Evolutionary conservation across 129 eudicot genomes (phyloP), one percentile per base, ranked within the genome.

Genomic region (Flaveria bidentis): DNA sequence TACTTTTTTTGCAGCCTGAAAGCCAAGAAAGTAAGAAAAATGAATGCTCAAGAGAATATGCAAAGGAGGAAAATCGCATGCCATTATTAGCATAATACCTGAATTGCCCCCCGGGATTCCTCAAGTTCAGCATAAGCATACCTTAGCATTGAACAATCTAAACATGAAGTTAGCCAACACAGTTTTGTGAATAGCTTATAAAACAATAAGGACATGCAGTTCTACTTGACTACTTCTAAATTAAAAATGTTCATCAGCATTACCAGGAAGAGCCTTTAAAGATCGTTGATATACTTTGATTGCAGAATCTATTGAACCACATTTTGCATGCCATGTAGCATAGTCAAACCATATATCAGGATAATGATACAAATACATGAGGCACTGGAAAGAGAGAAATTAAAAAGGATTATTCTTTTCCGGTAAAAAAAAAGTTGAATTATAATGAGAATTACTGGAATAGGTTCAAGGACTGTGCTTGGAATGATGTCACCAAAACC

Each of bases 311-410:
- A 82, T 76, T 8, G 99, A 89, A 69, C 97, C 99, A 72, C 86
- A 76, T 85, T 87, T 95, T 76, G 92, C 97, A 86, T 91, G 96
- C 99, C 99, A 95, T 42, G 87, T 87, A 74, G 99, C 99, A 84
- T 87, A 95, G 74, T 91, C 97, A 76, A 89, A 89, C 99, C 99
- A 95, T 83, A 95, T 88, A 84, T 95, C 99, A 75, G 99, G 97
- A 78, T 89, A 95, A 81, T 95, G 99, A 83, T 95, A 95, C 75
- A 95, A 78, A 85, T 91, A 91, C 97, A 95, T 95, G 72, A 95
- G 96, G 79, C 99, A 91, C 99, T 95, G 86, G 57, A 77, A 80
- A 41, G 17, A 26, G 25, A 72, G 53, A 53, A 41, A 66, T 2
- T n/a, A 17, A 16, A 66, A 53, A 26, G 30, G 14, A 42, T 10